These are phyloP conservation scores for Gaultheria prostrata DNA, from an alignment of 148 eudicot genomes.

Conservation along the genomic window DNA sequence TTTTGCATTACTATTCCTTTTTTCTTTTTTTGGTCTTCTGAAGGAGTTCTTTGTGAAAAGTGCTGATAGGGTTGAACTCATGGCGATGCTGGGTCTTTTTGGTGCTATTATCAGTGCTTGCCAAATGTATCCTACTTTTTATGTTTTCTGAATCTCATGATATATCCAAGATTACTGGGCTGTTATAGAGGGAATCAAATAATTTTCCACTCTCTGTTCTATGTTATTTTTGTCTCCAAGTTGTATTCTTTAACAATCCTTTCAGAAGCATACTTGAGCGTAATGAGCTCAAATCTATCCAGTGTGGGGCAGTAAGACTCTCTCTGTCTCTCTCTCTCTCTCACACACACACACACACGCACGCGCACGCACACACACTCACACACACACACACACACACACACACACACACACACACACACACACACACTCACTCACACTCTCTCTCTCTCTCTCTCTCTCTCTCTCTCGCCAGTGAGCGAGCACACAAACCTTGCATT, in stretches of 20 bases:
- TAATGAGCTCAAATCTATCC: conserved; percentile 59
- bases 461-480: background rate
- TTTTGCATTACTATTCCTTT: background rate
- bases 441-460: background rate
- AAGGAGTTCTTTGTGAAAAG: conserved; percentile 86
- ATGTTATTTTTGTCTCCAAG: background rate
- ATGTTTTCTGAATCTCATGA: background rate
- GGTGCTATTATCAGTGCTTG: conserved; percentile 77
- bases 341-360: background rate
- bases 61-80: conserved; percentile 77
- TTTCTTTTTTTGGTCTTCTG: conserved; percentile 17
- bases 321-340: background rate
- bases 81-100: conserved; percentile 84
- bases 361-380: background rate
- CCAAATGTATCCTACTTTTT: conserved; percentile 75
- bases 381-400: background rate
- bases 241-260: conserved; percentile 37
- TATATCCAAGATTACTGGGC: background rate
- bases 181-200: background rate
- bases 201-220: background rate
- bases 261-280: conserved; percentile 81
- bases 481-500: background rate
- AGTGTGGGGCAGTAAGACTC: conserved; percentile 70
- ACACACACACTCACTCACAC: background rate
- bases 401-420: too few species aligned